Base-by-base conservation (phyloP, 768 basidiomycete species). In the Pisolithus albus region DNA sequence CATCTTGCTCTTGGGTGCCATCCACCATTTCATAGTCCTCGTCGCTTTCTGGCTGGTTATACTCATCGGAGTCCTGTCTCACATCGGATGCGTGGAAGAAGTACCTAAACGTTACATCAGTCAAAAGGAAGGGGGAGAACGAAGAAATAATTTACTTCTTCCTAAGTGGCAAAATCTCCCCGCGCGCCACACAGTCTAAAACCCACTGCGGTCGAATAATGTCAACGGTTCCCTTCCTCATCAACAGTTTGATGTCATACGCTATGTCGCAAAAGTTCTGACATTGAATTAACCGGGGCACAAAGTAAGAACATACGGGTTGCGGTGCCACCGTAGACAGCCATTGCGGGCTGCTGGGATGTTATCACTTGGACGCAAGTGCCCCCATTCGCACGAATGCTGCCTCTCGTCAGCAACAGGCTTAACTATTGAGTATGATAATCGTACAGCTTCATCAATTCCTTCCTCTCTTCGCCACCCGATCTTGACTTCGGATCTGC, bases 121-220 rank as follows among this genome's bases (percentile, higher is more conserved):
- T 4, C 16, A 37, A 26, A 42, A n/a, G 21, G 44, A 24, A 7
- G 26, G 3, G 36, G 44, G 9, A n/a, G 2, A 34, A 10, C 32
- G 37, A 23, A 23, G 21, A 4, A 23, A 23, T 23, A 23, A 23
- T 23, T 46, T 59, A 92, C 92, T 80, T 85, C 67, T 84, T 83
- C 37, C 66, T 74, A 52, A 93, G 69, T 1, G 89, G 84, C 24
- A 81, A 67, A 18, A 74, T 71, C 52, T 78, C 70, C 10, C 75
- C 77, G 26, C 72, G 70, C 5, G 75, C 72, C n/a, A 94, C 74
- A 21, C 85, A 93, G 61, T 92, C 88, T 36, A 74, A 62, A 49
- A 98, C 72, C 92, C 93, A 98, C 26, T 77, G 70, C 0, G 94
- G 90, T 50, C 78, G 83, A 53, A 95, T 70, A 46, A 95, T 81